Base-by-base conservation (phyloP, 306 rosid species). In the Trichosanthes cucumerina region DNA sequence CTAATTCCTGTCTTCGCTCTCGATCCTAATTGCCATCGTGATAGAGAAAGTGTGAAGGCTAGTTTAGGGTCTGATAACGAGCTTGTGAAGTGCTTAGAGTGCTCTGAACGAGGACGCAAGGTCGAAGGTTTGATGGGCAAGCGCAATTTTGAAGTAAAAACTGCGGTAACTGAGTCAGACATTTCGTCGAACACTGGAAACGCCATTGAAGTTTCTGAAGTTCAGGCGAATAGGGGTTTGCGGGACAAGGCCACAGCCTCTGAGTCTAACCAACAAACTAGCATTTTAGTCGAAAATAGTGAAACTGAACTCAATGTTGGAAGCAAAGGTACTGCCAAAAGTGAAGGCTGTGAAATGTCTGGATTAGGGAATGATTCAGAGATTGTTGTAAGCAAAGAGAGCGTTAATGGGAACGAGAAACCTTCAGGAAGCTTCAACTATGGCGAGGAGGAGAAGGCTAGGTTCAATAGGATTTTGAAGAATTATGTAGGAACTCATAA, bases 21-120 rank as follows among this genome's bases (percentile, higher is more conserved):
- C 79, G 93, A 94, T 85, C 93, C 97, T 9, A 75, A 79, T 76
- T 84, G 89, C 38, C 97, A 94, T 88, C 96, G 90, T 43, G 93
- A 94, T 84, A 87, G 97, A 59, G 98, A 88, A 86, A 92, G 95
- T 76, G 97, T 94, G 7, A n/a, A 85, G 87, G 95, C 98, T 78
- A 92, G 98, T 88, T 75, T 87, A 80, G 98, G 97, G 53, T 90
- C 97, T 82, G 95, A 63, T 23, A 86, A 81, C 78, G 93, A 88
- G 83, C 88, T 89, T 53, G 92, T 85, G 7, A 90, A 92, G 86
- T 94, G 98, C 76, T 69, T 87, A 56, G 91, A 86, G 77, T 92
- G 96, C 85, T 94, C 97, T 60, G 98, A 89, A 77, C 86, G 97
- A 79, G 97, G 98, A 44, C 95, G 95, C n/a, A 92, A 94, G 85